Base-by-base conservation (phyloP, 148 eudicot species). In the Drosera capensis region DNA sequence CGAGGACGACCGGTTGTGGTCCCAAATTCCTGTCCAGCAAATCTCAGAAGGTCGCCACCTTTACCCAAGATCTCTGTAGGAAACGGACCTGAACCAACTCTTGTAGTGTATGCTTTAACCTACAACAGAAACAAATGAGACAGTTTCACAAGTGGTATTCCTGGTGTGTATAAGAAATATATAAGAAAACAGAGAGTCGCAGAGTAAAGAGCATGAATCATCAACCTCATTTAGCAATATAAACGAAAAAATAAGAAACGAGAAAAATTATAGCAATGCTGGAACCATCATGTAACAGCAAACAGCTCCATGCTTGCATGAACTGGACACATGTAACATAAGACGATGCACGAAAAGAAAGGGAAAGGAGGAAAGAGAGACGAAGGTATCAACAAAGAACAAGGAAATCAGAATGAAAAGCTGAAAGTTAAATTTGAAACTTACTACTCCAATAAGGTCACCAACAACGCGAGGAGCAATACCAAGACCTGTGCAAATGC, bases 51-150 rank as follows among this genome's bases (percentile, higher is more conserved):
- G 43, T 84, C 87, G 20, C 97, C 97, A 39, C 55, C 79, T 59
- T 78, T 62, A 54, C 93, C 97, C 71, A 80, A 59, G 45, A 68
- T 66, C 64, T 90, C 97, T 19, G 97, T 84, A 29, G 97, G 92
- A 63, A 88, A 83, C 28, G 97, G 97, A 55, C 94, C 97, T 3
- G 92, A 80, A 63, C 97, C 97, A 58, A 88, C 97, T 57, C 97
- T 84, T 21, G 95, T 90, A 23, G 97, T 90, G 59, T 90, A 90
- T 18, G 97, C 97, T 70, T 90, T 90, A 9, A 90, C 97, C 97
- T 80, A 73, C 61, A 64, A 28, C 8, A 16, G 3, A 20, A 46
- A 15, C 16, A 36, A 21, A 24, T 7, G 1, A 23, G 18, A 21
- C 43, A 40, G 20, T 40, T 34, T 4, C 38, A 34, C 38, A 5